Base-by-base conservation (phyloP, 2,329 filamentous ascomycete genomes). In the Beauveria brongniartii region DNA sequence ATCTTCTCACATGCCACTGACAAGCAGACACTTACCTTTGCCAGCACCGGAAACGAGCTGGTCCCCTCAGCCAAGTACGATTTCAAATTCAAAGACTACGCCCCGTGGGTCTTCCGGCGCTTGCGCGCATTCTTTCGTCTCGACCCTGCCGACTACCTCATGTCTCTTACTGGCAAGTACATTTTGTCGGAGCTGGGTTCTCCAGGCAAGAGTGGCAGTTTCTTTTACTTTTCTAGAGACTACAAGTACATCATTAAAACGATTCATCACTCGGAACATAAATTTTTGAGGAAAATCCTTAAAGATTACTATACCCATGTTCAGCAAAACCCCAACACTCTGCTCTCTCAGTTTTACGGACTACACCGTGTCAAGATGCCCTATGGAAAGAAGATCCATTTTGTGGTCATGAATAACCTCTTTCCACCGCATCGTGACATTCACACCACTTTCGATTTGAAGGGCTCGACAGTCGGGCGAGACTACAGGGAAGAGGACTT, bases 191-290 rank as follows among this genome's bases (percentile, higher is more conserved):
- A 99, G 74, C 83, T 99, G 62, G 94, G 94, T 41, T 97, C 94
- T 4, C 94, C 94, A 1, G 94, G 94, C 63, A 99, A 99, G 80
- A 97, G 92, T 73, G 94, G 94, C 66, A 97, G 92, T 74, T 99
- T 99, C 78, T 99, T 99, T 78, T 99, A 99, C 80, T 99, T 97
- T 77, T 97, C 94, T 53, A 84, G 94, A 69, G 94, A 99, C 76
- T 99, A 99, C 82, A 97, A 97, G 77, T 99, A 99, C 77, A 99
- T 99, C 76, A 99, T 99, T 83, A 99, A 99, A 77, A 99, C 94
- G 24, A 97, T 99, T 67, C 94, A 99, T 72, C 94, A 97, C 69
- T 86, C 86, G 67, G 94, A 99, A 74, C 90, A 93, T 79, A 92
- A 92, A 69, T 92, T 93, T 65, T 80, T 95, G 54, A 82, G 90